Percentiles rank a stretch among this genome's conserved stretches.
Conservation (phyloP, 108 stramenopile species). For the Nitzschia inconspicua region DNA sequence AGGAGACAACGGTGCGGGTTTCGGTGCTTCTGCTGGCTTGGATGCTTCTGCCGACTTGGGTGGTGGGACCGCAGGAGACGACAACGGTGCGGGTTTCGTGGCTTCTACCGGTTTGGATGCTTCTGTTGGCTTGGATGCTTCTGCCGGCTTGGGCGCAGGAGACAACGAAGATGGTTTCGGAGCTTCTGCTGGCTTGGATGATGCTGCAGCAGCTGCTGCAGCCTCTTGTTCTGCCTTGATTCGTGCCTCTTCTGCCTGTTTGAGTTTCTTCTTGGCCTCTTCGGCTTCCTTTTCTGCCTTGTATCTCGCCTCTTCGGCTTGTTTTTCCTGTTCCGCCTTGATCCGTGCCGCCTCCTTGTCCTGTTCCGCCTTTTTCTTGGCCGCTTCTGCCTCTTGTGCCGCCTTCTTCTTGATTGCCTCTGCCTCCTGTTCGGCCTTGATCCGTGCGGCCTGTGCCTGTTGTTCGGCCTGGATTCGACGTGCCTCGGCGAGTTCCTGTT, state of each 20-base stretch:
- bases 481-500: slow-evolving; percentile 11
- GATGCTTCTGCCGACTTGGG: neutral
- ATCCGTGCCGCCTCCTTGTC: too few species aligned
- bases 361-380: neutral
- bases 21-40: neutral
- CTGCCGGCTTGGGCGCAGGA: neutral
- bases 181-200: slow-evolving; percentile 2
- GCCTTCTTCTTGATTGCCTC: neutral
- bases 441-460: neutral
- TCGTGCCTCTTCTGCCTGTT: neutral
- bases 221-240: neutral
- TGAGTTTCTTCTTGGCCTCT: neutral
- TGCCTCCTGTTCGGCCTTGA: neutral
- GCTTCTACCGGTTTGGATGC: neutral
- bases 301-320: slow-evolving; percentile 21
- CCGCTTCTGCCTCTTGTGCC: neutral
- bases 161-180: too few species aligned
- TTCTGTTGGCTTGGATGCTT: neutral
- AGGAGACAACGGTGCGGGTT: neutral
- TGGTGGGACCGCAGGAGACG: too few species aligned
- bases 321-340: neutral
- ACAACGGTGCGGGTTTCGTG: too few species aligned
- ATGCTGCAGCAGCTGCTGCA: neutral
- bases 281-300: slow-evolving; percentile 20
- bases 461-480: slow-evolving; percentile 13